Evolutionary conservation across 2,329 filamentous ascomycete genomes (phyloP).

Genomic region (Aspergillus fumigatiaffinis): DNA sequence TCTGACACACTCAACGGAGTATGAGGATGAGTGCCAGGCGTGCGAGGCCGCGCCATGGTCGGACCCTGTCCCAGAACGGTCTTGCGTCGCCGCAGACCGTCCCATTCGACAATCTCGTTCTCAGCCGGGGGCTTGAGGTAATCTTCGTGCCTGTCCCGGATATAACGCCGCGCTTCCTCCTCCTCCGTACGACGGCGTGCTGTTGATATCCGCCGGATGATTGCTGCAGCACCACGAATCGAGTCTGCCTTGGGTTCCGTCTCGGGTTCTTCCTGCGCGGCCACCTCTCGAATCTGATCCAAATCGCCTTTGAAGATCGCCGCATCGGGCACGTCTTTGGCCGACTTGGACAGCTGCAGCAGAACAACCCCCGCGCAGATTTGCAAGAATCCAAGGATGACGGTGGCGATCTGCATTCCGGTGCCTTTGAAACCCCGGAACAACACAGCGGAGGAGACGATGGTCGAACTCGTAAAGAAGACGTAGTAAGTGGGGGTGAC

Average conservation of each 20-base stretch:
- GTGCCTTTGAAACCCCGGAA: slow-evolving; percentile 94
- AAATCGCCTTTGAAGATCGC: slow-evolving; percentile 90
- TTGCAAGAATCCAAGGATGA: slow-evolving; percentile 87
- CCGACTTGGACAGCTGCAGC: slow-evolving; percentile 93
- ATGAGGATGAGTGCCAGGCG: slow-evolving; percentile 49
- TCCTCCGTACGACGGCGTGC: slow-evolving; percentile 73
- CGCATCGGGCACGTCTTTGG: slow-evolving; percentile 92
- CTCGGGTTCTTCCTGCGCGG: slow-evolving; percentile 93
- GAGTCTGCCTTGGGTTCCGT: slow-evolving; percentile 94
- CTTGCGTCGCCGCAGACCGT: slow-evolving; percentile 75
- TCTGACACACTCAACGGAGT: slow-evolving; percentile 84
- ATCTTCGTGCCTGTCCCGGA: slow-evolving; percentile 71
- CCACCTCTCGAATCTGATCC: slow-evolving; percentile 91
- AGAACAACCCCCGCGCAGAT: slow-evolving; percentile 92
- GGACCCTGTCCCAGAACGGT: slow-evolving; percentile 50
- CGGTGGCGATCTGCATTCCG: slow-evolving; percentile 72
- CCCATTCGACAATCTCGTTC: slow-evolving; percentile 82
- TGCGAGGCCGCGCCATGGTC: slow-evolving; percentile 40
- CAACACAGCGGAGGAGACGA: slow-evolving; percentile 86
- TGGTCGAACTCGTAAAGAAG: slow-evolving; percentile 93
- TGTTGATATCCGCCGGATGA: slow-evolving; percentile 76
- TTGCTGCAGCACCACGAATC: slow-evolving; percentile 83
- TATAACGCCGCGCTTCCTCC: slow-evolving; percentile 72
- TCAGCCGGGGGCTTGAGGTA: slow-evolving; percentile 72
- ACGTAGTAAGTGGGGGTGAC: slow-evolving; percentile 99